These are phyloP conservation scores for Pythium scleroteichum DNA, from an alignment of 352 stramenopile species.

Conservation along the genomic window DNA sequence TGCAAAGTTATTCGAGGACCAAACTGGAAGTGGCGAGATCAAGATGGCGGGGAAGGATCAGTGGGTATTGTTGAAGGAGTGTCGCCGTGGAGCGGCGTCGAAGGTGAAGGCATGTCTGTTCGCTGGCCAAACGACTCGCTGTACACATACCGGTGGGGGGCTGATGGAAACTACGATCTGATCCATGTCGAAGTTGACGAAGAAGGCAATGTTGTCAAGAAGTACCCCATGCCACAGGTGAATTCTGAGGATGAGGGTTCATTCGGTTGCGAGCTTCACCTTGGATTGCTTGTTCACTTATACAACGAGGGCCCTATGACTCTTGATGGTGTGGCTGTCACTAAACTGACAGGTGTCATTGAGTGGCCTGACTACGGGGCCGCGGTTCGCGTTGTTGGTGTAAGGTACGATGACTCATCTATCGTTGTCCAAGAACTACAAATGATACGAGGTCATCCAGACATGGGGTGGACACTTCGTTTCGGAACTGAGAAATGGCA, in stretches of 20 bases:
- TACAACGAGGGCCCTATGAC: conserved; percentile 30
- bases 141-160: conserved; percentile 89
- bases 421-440: conserved; percentile 82
- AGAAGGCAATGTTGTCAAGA: conserved; percentile 66
- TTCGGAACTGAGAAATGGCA: conserved; percentile 89
- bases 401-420: conserved; percentile 50
- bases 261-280: conserved; percentile 75
- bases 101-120: conserved; percentile 89
- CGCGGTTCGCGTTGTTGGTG: conserved; percentile 64
- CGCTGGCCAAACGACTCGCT: conserved; percentile 87
- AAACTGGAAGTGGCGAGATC: conserved; percentile 89
- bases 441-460: conserved; percentile 73
- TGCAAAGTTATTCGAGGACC: conserved; percentile 89
- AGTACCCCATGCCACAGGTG: conserved; percentile 68
- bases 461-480: conserved; percentile 86
- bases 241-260: conserved; percentile 73
- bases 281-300: conserved; percentile 79
- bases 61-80: conserved; percentile 83
- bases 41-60: conserved; percentile 85
- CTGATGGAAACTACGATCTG: conserved; percentile 86
- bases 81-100: conserved; percentile 85
- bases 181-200: conserved; percentile 85
- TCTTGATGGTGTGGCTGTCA: neutral
- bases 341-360: conserved; percentile 64
- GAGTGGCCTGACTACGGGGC: conserved; percentile 86